Base-by-base conservation (phyloP, 2,329 filamentous ascomycete genomes). In the Chaetomiaceae sp. region DNA sequence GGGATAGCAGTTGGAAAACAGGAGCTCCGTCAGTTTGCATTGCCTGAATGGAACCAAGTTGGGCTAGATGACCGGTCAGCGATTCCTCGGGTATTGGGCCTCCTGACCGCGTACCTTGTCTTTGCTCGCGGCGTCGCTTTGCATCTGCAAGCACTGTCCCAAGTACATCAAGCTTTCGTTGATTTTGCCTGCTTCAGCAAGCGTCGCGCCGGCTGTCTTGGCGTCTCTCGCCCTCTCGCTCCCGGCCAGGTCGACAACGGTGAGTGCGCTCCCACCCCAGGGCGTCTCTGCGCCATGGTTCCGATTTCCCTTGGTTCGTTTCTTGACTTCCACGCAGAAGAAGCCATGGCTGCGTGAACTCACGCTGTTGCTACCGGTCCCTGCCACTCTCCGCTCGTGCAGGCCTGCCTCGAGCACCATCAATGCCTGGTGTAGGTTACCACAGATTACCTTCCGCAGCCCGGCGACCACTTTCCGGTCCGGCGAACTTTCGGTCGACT, bases 101-200 rank as follows among this genome's bases (percentile, higher is more conserved):
- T 8, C 32, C 4, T n/a, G 18, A 20, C 29, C n/a, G 40, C 68
- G 42, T 75, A 89, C 87, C 80, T 89, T 92, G 66, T 79, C 82
- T 11, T 84, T 85, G 58, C 78, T 85, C 38, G 85, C 84, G 29
- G 85, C 79, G 62, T 92, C 89, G 55, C 87, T 91, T 68, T 96
- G 92, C 78, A 96, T 92, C 67, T 97, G 92, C 62, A 99, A 79
- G 67, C 94, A 99, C 66, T 97, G 94, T 0, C 94, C 94, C 1
- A 99, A 79, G 67, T 96, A 97, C 94, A 99, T 99, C 66, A 99
- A 74, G 65, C 89, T 95, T 70, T 96, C 91, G 65, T 99, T 99
- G 68, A 99, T 99, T 73, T 97, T 97, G 48, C 94, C 94, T 32
- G 92, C 94, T 73, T 99, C 94, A 0, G 88, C 92, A 13, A 99